Evolutionary conservation across 1,139 yeast species (phyloP).

Genomic region (Hemisphaericaspora subhashii): DNA sequence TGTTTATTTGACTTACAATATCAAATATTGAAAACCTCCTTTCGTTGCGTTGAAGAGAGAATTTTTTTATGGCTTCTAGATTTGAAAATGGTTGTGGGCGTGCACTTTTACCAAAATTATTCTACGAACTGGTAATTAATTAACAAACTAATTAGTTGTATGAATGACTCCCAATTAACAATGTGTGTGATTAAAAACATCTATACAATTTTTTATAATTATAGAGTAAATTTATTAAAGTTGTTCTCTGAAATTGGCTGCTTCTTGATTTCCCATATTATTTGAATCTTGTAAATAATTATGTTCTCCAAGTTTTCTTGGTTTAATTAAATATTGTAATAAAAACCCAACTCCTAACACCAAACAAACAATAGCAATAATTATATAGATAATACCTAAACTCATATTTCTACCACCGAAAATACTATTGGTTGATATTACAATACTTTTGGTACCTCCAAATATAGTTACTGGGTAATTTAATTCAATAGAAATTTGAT

Average conservation of each 20-base stretch:
- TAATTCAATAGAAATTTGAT: conserved; percentile 56
- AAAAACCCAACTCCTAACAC: conserved; percentile 49
- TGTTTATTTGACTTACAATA: too few relatives aligned
- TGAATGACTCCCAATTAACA: too few relatives aligned
- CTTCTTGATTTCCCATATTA: conserved; percentile 13
- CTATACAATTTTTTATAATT: too few relatives aligned
- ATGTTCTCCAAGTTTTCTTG: conserved; percentile 48
- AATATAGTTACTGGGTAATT: conserved; percentile 69
- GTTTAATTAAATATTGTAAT: conserved; percentile 48
- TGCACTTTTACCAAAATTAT: too few relatives aligned
- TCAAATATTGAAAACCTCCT: too few relatives aligned
- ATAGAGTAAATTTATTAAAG: too few relatives aligned
- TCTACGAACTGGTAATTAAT: too few relatives aligned
- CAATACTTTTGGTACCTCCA: conserved; percentile 70
- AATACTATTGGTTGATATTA: conserved; percentile 63
- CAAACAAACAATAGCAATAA: conserved; percentile 57
- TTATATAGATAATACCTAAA: conserved; percentile 64
- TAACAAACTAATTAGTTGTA: too few relatives aligned
- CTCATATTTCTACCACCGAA: conserved; percentile 73
- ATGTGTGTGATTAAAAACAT: too few relatives aligned
- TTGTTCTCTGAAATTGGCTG: conserved; percentile 27
- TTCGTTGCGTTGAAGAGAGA: too few relatives aligned
- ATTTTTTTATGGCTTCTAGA: too few relatives aligned
- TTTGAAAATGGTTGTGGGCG: too few relatives aligned
- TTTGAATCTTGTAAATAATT: conserved; percentile 35